phyloP scores from a whole-genome alignment of 345 rosid species.

The Populus euphratica region DNA sequence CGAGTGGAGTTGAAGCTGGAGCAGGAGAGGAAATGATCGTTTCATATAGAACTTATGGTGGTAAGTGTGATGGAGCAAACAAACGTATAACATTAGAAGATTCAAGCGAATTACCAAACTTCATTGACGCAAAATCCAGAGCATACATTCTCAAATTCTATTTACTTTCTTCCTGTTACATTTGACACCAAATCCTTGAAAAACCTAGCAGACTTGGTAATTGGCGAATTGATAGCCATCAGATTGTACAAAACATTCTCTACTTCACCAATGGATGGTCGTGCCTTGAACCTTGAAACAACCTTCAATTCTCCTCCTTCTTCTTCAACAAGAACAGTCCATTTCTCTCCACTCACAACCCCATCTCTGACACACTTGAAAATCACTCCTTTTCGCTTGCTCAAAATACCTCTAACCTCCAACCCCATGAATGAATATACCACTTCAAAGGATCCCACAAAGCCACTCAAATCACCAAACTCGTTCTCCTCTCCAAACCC shows the following conservation, averaged over 20 bases:
- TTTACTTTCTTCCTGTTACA: slow-evolving; percentile 65
- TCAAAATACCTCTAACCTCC: slow-evolving; percentile 69
- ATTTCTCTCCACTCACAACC: slow-evolving; percentile 71
- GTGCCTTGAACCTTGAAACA: slow-evolving; percentile 57
- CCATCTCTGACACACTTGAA: slow-evolving; percentile 83
- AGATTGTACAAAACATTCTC: slow-evolving; percentile 73
- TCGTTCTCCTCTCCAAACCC: slow-evolving; percentile 53
- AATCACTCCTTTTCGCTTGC: slow-evolving; percentile 60
- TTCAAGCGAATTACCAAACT: too few relatives aligned
- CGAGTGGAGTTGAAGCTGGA: too few relatives aligned
- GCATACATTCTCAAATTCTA: neutral
- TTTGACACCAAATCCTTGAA: slow-evolving; percentile 61
- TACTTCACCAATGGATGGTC: slow-evolving; percentile 74
- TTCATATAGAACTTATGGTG: too few relatives aligned
- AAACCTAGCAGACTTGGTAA: slow-evolving; percentile 79
- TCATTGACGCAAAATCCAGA: too few relatives aligned
- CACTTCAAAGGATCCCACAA: slow-evolving; percentile 66
- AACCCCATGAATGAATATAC: slow-evolving; percentile 73
- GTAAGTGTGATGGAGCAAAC: too few relatives aligned
- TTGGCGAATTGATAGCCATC: slow-evolving; percentile 86
- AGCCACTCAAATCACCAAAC: slow-evolving; percentile 47
- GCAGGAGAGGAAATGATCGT: too few relatives aligned
- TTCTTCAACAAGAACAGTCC: slow-evolving; percentile 71
- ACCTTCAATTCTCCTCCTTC: slow-evolving; percentile 53
- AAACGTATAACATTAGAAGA: too few relatives aligned